Evolutionary conservation across 2,329 filamentous ascomycete genomes (phyloP), one percentile per base, ranked within the genome.

Genomic region (Trichophyton schoenleinii): DNA sequence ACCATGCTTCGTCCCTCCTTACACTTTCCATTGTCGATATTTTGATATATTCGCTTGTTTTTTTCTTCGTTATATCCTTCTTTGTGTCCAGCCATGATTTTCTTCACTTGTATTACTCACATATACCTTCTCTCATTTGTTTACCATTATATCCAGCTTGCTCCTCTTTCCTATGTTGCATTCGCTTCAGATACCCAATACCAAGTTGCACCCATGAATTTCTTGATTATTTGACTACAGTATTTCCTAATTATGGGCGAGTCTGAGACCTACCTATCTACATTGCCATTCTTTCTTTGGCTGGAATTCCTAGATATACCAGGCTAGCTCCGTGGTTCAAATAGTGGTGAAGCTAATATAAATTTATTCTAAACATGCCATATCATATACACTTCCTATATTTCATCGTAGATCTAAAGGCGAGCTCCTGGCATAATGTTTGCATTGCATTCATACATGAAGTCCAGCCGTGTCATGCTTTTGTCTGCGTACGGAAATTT

Each of bases 211-310:
- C 46, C 20, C 25, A 52, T 28, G 22, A 48, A 25, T 13, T 52
- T 52, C 25, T 52, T 22, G 34, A 38, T 25, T 11, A 25, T 48
- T 22, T 48, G 44, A 13, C 44, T 48, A 25, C 44, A 18, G 3
- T 22, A 22, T 48, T 48, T 25, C 8, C 20, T 48, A 25, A 20
- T 48, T 11, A 48, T 20, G 18, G 44, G 20, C 11, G 70, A 68
- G 58, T 68, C 72, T 53, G 68, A 69, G 38, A 76, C 67, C 1
- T 82, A 79, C 65, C 82, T 84, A 62, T 88, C 83, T 63, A 83
- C 62, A 79, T 80, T 53, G 80, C 71, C 74, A 83, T 66, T 84
- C 78, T 65, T 85, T 84, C 59, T 76, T 80, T 67, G 28, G 78
- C 68, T 52, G 22, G 46, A 15, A 52, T 52, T 11, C 20, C 46